Base-by-base conservation (phyloP, 331 rosid genomes). In the Quercus tomentella region DNA sequence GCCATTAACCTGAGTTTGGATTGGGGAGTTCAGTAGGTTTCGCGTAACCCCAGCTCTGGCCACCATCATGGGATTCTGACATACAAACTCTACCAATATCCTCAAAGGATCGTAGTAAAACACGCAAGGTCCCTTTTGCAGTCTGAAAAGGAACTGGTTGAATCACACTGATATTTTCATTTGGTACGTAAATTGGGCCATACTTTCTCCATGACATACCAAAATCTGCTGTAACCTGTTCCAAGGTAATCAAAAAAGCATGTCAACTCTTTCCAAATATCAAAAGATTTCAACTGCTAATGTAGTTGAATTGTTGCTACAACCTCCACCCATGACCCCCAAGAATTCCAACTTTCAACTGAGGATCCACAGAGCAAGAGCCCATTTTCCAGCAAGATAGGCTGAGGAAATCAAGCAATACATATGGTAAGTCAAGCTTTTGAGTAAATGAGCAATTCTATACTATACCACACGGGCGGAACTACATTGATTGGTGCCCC, bases 261-360 rank as follows among this genome's bases (percentile, higher is more conserved):
- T 73, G 77, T 79, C 23, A 77, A 81, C 33, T 57, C 55, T 78
- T 65, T 80, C 75, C n/a, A 80, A 70, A 82, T 9, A 70, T 83
- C 56, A 22, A n/a, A 56, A 31, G 72, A 37, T 52, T 74, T 76
- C 58, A 80, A 67, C 2, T 12, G 30, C 70, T 52, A 74, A 65
- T 23, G 31, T 37, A 80, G 81, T 74, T 45, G 58, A 22, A 73
- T 81, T 63, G 15, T 49, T 51, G 69, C 73, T 69, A 57, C 61
- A 79, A 94, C 97, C 97, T 94, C 98, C 70, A 91, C 75, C 98
- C 97, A 94, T 74, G 98, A 86, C 1, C 98, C 98, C 98, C 98
- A 92, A 45, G 98, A 94, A 86, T 88, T 92, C 97, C 98, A 94
- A 84, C 97, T 94, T 86, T 94, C 97, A 56, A 94, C 98, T 1